Base-by-base conservation (phyloP, 148 eudicot genomes). In the Drosera capensis region DNA sequence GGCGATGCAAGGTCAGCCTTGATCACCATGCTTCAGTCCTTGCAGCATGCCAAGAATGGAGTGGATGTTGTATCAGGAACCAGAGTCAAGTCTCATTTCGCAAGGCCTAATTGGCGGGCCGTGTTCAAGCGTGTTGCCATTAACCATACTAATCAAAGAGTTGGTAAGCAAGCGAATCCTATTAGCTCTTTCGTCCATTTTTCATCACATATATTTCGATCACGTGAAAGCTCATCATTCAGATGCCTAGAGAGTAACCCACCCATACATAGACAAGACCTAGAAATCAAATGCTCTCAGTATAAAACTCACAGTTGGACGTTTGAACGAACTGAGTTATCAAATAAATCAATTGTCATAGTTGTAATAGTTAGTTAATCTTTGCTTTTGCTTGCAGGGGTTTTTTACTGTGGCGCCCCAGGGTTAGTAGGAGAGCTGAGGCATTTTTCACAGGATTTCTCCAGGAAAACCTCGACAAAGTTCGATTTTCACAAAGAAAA, bases 11-110 rank as follows among this genome's bases (percentile, higher is more conserved):
- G 99, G 68, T 85, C 95, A 45, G 77, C 99, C 42, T 66, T 92
- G 22, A 72, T 92, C 55, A 79, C 99, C 49, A 85, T 92, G 81
- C 78, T 92, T 43, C 92, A 90, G 60, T 85, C 94, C 53, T 73
- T 92, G 39, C 78, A 79, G 55, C 99, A 92, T 62, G 94, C 94
- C 48, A 85, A 85, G 57, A 78, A 78, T 45, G 99, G 99, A 9
- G 80, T 85, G 46, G 99, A 92, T 65, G 81, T 92, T 68, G 67
- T 92, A 39, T 85, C 99, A 25, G 99, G 99, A 43, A 92, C 94
- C 36, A 56, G 80, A 69, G 99, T 90, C 38, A 81, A 78, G 71
- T 85, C 99, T 43, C 99, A 92, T 76, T 92, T 92, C 37, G 95
- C 95, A 18, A 69, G 99, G 66, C 99, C 99, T 41, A 62, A 92